Percentiles rank a stretch among this genome's conserved stretches.
Conservation (phyloP, 2,329 filamentous ascomycete species). For the Periconia sp. region DNA sequence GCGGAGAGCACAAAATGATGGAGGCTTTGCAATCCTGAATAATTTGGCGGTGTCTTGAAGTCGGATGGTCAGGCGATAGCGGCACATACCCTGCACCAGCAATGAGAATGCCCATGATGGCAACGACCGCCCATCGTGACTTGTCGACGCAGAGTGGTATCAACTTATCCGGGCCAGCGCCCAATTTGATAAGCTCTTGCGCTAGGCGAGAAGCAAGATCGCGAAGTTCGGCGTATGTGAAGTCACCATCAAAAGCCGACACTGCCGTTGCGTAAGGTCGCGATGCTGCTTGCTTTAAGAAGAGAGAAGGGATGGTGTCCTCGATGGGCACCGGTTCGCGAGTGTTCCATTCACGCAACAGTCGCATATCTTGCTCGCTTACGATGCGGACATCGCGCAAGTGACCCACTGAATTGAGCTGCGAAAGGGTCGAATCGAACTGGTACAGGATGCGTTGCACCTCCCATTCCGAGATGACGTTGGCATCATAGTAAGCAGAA, state of each 20-base stretch:
- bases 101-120: constrained; percentile 44
- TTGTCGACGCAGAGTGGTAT: constrained; percentile 45
- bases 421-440: constrained; percentile 33
- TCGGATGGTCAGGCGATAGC: constrained; percentile 33
- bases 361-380: constrained; percentile 32
- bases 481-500: constrained; percentile 33
- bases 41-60: constrained; percentile 33
- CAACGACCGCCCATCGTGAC: constrained; percentile 44
- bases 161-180: constrained; percentile 40
- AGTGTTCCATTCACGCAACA: constrained; percentile 31
- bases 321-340: constrained; percentile 25
- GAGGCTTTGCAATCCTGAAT: constrained; percentile 33
- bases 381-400: constrained; percentile 32
- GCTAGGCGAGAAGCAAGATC: constrained; percentile 32
- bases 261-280: constrained; percentile 30
- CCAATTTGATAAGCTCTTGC: constrained; percentile 33
- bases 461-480: constrained; percentile 34
- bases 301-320: constrained; percentile 32
- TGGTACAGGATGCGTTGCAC: constrained; percentile 36
- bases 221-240: constrained; percentile 35
- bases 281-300: constrained; percentile 24
- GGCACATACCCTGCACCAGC: constrained; percentile 42
- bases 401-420: constrained; percentile 28
- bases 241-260: constrained; percentile 36
- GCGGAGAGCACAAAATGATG: constrained; percentile 34